Conservation (phyloP, 768 basidiomycete species). For the Rhodosporidiobolus odoratus region DNA sequence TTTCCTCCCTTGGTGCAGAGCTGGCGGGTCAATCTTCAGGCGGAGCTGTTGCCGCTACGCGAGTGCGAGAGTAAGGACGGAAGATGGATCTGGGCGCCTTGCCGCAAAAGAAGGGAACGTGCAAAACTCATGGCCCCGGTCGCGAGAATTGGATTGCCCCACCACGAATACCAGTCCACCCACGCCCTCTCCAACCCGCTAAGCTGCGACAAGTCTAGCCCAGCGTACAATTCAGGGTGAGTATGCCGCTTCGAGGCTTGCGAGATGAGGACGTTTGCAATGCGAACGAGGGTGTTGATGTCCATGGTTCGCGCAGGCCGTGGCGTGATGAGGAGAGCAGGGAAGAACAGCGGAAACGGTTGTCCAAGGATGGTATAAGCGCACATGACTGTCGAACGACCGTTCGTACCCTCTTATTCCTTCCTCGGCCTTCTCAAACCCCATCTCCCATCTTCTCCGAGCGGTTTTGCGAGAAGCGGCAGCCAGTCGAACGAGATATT, state of each 20-base stretch:
- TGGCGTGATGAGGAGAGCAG: background rate
- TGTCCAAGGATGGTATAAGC: no score
- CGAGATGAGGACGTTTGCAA: slow-evolving; percentile 20
- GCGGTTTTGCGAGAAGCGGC: no score
- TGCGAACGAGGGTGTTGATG: slow-evolving; percentile 8
- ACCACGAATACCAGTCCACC: slow-evolving; percentile 77
- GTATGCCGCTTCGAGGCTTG: background rate
- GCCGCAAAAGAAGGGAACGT: background rate
- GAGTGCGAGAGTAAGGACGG: no score
- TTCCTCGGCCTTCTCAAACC: no score
- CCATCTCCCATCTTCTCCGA: no score
- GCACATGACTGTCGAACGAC: no score
- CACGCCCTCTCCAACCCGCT: slow-evolving; percentile 50
- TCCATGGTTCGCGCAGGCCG: background rate
- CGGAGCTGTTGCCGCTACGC: no score
- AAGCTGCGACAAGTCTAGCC: slow-evolving; percentile 40
- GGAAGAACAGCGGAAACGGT: no score
- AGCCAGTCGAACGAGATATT: no score
- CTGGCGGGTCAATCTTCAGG: no score
- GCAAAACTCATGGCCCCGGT: slow-evolving; percentile 88
- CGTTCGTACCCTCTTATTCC: no score
- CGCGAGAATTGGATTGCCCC: slow-evolving; percentile 83
- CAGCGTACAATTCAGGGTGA: slow-evolving; percentile 40
- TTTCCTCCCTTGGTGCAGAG: background rate
- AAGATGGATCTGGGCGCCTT: no score